Percentiles rank a stretch among this genome's conserved stretches.
Evolutionary conservation across 2,329 filamentous ascomycete genomes (phyloP).

Genomic region (Penicillium sp.): DNA sequence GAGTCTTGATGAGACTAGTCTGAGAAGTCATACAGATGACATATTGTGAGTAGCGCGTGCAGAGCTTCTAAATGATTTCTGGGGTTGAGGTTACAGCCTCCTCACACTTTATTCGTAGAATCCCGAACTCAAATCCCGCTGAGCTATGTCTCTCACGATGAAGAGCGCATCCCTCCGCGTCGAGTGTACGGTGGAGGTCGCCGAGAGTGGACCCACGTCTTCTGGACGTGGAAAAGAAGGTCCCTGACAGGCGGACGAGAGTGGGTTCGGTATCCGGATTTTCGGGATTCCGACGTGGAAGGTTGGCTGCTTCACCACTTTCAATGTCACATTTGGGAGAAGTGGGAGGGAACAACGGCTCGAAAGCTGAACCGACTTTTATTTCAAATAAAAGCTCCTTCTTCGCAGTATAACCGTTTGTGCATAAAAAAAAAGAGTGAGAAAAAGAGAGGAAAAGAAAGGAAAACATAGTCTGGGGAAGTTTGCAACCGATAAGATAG

Average conservation of each 20-base stretch:
- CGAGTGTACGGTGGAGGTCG: constrained; percentile 16
- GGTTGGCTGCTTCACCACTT: background rate
- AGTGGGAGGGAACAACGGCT: background rate
- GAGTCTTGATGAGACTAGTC: background rate
- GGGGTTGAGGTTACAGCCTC: background rate
- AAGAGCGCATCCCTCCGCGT: constrained; percentile 10
- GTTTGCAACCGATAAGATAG: constrained; percentile 27
- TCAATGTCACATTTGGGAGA: background rate
- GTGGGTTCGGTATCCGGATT: constrained; percentile 15
- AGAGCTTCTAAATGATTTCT: background rate
- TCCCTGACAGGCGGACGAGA: constrained; percentile 1
- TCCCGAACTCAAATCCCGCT: background rate
- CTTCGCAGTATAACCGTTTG: background rate
- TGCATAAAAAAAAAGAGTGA: no score
- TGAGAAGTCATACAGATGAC: background rate
- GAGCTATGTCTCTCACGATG: background rate
- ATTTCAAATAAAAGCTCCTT: background rate
- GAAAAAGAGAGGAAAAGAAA: background rate
- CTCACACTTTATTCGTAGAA: background rate
- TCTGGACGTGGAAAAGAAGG: background rate
- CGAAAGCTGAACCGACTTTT: background rate
- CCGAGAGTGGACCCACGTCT: constrained; percentile 6
- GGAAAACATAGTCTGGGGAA: constrained; percentile 1
- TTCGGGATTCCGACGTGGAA: constrained; percentile 14
- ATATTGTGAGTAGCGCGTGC: background rate